Conservation (phyloP, 306 rosid species). For the Rosa persica region DNA sequence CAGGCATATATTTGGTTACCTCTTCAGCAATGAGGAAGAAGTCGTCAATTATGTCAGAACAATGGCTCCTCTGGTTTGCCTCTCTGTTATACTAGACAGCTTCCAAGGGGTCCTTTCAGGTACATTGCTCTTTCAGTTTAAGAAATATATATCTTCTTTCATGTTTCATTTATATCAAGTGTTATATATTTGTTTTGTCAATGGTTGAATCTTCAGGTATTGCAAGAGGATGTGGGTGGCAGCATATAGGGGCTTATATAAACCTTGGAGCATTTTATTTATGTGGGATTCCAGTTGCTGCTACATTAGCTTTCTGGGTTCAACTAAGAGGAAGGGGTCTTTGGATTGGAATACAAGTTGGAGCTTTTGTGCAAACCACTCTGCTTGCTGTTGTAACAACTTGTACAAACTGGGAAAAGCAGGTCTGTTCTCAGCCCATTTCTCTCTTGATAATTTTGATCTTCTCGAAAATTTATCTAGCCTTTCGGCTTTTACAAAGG, state of each 20-base stretch:
- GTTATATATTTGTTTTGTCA: not conserved
- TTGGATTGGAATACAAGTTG: constrained; percentile 71
- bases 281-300: constrained; percentile 70
- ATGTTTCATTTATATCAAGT: not conserved
- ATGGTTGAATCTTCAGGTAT: constrained; percentile 37
- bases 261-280: constrained; percentile 75
- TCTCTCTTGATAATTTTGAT: not conserved
- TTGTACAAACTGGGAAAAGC: constrained; percentile 58
- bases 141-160: not conserved
- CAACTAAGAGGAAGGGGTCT: constrained; percentile 57
- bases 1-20: constrained; percentile 52
- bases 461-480: not conserved
- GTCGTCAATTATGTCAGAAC: constrained; percentile 62
- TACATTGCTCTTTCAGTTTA: not conserved
- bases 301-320: constrained; percentile 46
- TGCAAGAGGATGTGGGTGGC: constrained; percentile 86
- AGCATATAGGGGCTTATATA: constrained; percentile 61
- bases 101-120: constrained; percentile 65
- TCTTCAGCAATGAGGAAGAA: constrained; percentile 66
- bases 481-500: not conserved
- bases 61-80: constrained; percentile 62
- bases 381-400: constrained; percentile 47
- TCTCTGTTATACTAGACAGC: constrained; percentile 58
- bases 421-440: constrained; percentile 28
- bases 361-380: constrained; percentile 46